phyloP scores from a whole-genome alignment of 2,329 filamentous ascomycete genomes.

The Hymenoscyphus infarciens region DNA sequence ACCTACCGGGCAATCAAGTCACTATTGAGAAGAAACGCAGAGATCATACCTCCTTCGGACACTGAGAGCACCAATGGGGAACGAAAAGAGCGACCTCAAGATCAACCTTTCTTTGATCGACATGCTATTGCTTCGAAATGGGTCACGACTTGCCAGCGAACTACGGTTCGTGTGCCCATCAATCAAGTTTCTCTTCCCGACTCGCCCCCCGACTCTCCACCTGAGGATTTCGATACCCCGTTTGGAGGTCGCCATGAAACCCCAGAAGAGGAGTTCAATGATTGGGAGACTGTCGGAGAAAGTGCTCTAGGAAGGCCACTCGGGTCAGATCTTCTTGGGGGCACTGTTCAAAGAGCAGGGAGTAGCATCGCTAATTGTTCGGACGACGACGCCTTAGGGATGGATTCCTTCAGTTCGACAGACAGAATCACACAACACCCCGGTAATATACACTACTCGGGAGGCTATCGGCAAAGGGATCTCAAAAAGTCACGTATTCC shows the following conservation, averaged over 20 bases:
- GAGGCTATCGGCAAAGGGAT: slow-evolving; percentile 31
- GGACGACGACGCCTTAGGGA: slow-evolving; percentile 21
- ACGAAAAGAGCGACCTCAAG: slow-evolving; percentile 10
- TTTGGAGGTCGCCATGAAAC: slow-evolving; percentile 3
- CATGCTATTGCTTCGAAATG: slow-evolving; percentile 25
- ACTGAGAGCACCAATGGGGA: slow-evolving; percentile 11
- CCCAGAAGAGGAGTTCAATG: slow-evolving; percentile 25
- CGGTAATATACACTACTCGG: slow-evolving; percentile 24
- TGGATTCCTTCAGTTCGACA: slow-evolving; percentile 26
- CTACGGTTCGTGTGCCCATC: slow-evolving; percentile 27
- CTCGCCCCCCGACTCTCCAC: slow-evolving; percentile 15
- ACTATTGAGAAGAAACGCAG: slow-evolving; percentile 17
- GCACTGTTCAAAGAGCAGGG: slow-evolving; percentile 23
- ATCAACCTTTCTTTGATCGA: slow-evolving; percentile 27
- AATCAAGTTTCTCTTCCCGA: slow-evolving; percentile 21
- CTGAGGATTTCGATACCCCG: slow-evolving; percentile 2
- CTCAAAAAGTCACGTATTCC: slow-evolving; percentile 29
- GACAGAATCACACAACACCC: slow-evolving; percentile 33
- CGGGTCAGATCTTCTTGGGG: slow-evolving; percentile 16
- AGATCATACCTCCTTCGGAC: slow-evolving; percentile 13
- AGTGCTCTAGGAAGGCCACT: slow-evolving; percentile 20
- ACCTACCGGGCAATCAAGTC: slow-evolving; percentile 14
- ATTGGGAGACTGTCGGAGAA: slow-evolving; percentile 35
- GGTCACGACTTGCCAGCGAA: slow-evolving; percentile 21
- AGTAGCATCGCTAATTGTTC: slow-evolving; percentile 34